Base-by-base conservation (phyloP, 495 filamentous ascomycete genomes). In the Penicillium lividum region DNA sequence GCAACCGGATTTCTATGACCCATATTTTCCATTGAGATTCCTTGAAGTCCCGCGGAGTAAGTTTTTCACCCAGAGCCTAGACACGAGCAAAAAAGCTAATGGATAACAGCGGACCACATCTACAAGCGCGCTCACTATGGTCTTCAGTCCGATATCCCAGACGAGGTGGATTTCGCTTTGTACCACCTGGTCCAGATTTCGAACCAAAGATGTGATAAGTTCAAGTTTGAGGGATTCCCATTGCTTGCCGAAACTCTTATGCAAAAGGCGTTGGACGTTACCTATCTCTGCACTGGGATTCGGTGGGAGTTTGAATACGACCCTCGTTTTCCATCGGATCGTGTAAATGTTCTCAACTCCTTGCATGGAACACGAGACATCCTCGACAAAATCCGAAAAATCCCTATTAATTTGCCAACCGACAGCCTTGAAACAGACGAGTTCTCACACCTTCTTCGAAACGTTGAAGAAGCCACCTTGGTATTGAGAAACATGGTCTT, bases 111-210 rank as follows among this genome's bases (percentile, higher is more conserved):
- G 54, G 71, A 75, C 58, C 72, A 93, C 68, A 96, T 97, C 51
- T 97, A 96, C 64, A 87, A 92, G 53, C 86, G 92, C 9, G 92
- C 90, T 51, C 84, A 93, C 46, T 81, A 78, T 53, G 86, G 92
- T 0, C 79, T 99, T 45, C 90, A 89, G 53, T 95, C 90, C 29
- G 85, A 86, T 0, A 85, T 96, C 28, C 79, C 82, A 13, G 84
- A 85, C 25, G 94, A 99, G 66, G 87, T 96, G 59, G 86, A 90
- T 28, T 98, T 92, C 70, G 92, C 91, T 0, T 74, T 98, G 16
- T 91, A 92, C 56, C 93, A 97, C 68, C 77, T 99, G 11, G 93
- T 98, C 56, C 94, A 96, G 69, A 96, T 97, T 16, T 97, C 93
- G 0, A 92, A 90, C 55, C 93, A 97, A 69, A 82, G 91, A 31